Conservation (phyloP, 768 basidiomycete species). For the Xanthoconium purpureum region DNA sequence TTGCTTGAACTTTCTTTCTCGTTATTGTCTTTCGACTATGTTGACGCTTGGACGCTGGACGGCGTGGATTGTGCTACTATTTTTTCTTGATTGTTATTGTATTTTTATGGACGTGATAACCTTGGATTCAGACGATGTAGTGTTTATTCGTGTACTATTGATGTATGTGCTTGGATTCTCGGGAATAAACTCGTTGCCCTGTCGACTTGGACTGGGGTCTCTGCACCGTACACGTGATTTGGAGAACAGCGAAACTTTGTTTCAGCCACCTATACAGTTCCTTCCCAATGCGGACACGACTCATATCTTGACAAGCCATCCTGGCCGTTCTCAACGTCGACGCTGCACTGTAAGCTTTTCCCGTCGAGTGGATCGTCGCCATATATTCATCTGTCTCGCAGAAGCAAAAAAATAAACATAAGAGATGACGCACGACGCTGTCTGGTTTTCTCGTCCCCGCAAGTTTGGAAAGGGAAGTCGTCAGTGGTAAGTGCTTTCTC, state of each 20-base stretch:
- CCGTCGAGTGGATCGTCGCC: not conserved
- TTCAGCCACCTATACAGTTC: constrained; percentile 30
- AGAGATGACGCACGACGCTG: constrained; percentile 95
- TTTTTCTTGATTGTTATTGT: not conserved
- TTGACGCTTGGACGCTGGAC: not conserved
- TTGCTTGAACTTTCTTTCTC: not conserved
- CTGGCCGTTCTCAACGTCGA: constrained; percentile 10
- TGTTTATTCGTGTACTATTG: not conserved
- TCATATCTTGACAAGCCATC: not conserved
- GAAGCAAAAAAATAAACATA: constrained; percentile 40
- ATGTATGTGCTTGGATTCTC: not conserved
- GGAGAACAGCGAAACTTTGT: constrained; percentile 8
- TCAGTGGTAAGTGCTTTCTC: constrained; percentile 67
- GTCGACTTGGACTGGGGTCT: too few species aligned
- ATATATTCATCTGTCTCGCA: not conserved
- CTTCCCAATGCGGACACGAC: constrained; percentile 5
- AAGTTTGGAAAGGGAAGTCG: constrained; percentile 95
- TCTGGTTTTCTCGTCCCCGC: constrained; percentile 96
- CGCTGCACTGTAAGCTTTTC: constrained; percentile 20
- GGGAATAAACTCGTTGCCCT: not conserved
- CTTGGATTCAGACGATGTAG: not conserved
- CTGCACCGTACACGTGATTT: constrained; percentile 3
- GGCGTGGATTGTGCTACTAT: not conserved
- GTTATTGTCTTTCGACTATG: constrained; percentile 15
- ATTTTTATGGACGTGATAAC: not conserved